Base-by-base conservation (phyloP, 495 filamentous ascomycete genomes). In the Aspergillus wentii region DNA sequence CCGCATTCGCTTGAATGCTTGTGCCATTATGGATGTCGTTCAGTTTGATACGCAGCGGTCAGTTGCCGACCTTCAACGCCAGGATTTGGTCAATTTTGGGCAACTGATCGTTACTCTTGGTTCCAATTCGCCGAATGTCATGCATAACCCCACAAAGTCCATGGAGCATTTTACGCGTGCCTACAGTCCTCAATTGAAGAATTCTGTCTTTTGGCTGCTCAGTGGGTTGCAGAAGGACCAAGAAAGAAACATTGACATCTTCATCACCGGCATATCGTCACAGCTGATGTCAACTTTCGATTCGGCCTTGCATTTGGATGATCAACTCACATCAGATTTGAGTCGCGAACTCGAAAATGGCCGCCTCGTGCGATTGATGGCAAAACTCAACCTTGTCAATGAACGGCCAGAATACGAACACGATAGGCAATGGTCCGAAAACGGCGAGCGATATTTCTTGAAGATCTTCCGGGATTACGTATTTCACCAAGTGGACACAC, bases 401-500 rank as follows among this genome's bases (percentile, higher is more conserved):
- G 92, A 97, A 51, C 82, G 92, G 4, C 88, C 86, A 2, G 91
- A 96, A 51, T 81, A 82, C 38, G 84, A 86, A 16, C 72, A 78
- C 17, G 78, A 85, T 35, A 67, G 66, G 13, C 74, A 78, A 33
- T 97, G 89, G 89, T 83, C 86, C 10, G 89, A 95, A 59, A 90
- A 78, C 15, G 89, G 88, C 2, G 85, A 94, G 44, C 76, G 89
- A n/a, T 94, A 94, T 54, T 82, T 80, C 48, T 64, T 97, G 37
- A 94, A 94, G 62, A 72, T 98, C 21, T 96, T 97, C 71, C 80
- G 92, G 29, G 94, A 98, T 60, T 96, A 94, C 43, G 84, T 96
- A 35, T 98, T 96, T 62, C 92, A 98, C 59, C 88, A 91, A 40
- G 88, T 95, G 17, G 88, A 96, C 49, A 73, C 78, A 17, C 74